Evolutionary conservation across 192 early-diverging fungal species (phyloP), one percentile per base, ranked within the genome.

Genomic region (Backusella macrospora): DNA sequence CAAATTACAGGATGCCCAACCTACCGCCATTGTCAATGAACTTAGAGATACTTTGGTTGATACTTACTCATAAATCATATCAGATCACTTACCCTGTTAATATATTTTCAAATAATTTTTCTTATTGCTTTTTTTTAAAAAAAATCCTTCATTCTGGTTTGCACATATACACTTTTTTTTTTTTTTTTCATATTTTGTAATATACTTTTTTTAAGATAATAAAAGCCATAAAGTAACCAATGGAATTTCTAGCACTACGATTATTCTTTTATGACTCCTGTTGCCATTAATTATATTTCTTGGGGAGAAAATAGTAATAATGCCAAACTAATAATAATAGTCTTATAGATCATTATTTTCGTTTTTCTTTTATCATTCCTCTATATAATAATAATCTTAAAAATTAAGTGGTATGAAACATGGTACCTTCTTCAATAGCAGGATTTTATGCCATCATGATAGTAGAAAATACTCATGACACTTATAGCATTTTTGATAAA

Each of bases 11-110:
- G 95, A 97, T 74, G 90, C 91, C 52, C 91, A 94, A 72, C 95
- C 93, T 5, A 91, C 92, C 8, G 92, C 92, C 59, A 94, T 98
- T 83, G 94, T 98, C 68, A 94, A 90, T 73, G 93, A 98, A 59
- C 90, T 99, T 90, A 89, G 96, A 66, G 96, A 98, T 80, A 89
- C 92, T 34, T 84, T 99, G 40, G 95, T 99, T 39, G 98, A 99
- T 80, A 88, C 89, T 69, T 90, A 88, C 77, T 87, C 83, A 68
- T 92, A 91, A 82, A 78, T 71, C 10, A 59, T 12, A 59, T 59
- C 21, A 12, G 13, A 23, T 23, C 52, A 23, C 4, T 34, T 59
- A 12, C 49, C 49, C 21, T 52, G 49, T 52, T 52, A 52, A 52
- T 34, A 52, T 52, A 52, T 18, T 52, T 48, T 5, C n/a, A 8